Base-by-base conservation (phyloP, 2,329 filamentous ascomycete genomes). In the Capronia americana region DNA sequence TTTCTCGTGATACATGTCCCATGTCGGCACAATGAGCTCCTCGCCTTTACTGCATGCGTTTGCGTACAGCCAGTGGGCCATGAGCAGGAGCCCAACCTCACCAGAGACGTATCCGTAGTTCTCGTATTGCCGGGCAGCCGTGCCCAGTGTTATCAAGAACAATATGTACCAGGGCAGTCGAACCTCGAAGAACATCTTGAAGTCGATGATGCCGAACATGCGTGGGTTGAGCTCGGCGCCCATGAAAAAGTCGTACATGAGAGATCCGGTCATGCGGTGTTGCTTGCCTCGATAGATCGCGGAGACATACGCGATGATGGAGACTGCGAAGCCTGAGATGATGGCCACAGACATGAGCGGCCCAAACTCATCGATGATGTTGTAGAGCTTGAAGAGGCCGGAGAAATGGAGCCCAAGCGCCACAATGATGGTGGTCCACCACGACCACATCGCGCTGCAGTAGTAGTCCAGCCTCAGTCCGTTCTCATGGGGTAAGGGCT, bases 1-100 rank as follows among this genome's bases (percentile, higher is more conserved):
- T 82, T 97, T 97, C 84, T 97, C 93, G 74, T 92, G 94, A 83
- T 96, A 96, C 90, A 97, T 96, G 75, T 97, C 93, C 88, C 93
- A 97, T 57, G 92, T 95, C 8, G 91, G 91, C 66, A 92, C 86
- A 78, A 97, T 97, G 76, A 92, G 87, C 80, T 97, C 92, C 80
- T 97, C 93, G 56, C 91, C 93, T 82, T 97, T 97, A 73, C 90
- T 88, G 82, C 93, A 97, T 61, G 93, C 92, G 78, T 96, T 95
- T 76, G 92, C 92, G 75, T 97, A 97, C 54, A 97, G 85, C 80
- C 90, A 97, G 80, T 96, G 92, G 0, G 93, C 93, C 86, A 97
- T 89, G 71, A 96, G 80, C 51, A 97, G 81, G 81, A 97, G 95
- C 69, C 85, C 83, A 61, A 95, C 90, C 78, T 97, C 92, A n/a